Conservation (phyloP, 1,139 yeast species). For the Candida pseudocylindracea region DNA sequence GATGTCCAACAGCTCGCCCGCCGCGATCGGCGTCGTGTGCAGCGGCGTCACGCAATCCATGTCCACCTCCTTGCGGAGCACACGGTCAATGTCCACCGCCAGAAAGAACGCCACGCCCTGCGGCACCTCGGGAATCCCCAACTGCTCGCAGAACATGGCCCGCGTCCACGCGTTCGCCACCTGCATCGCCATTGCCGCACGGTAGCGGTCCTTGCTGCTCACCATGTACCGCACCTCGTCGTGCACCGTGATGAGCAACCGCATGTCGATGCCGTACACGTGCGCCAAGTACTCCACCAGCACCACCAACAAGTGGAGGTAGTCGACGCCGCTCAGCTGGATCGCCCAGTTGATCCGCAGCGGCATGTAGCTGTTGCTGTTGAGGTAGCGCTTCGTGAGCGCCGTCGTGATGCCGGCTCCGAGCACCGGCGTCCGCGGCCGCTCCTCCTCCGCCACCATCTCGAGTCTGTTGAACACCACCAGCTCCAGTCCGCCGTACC, state of each 20-base stretch:
- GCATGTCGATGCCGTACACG: conserved; percentile 46
- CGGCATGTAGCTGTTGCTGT: conserved; percentile 49
- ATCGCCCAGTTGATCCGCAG: conserved; percentile 95
- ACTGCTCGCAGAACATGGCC: conserved; percentile 82
- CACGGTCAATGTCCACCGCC: conserved; percentile 76
- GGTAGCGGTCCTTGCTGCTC: conserved; percentile 47
- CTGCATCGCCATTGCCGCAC: conserved; percentile 67
- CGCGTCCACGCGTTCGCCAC: conserved; percentile 90
- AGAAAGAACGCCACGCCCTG: conserved; percentile 93
- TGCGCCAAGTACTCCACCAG: conserved; percentile 72
- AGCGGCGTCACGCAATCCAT: conserved; percentile 86
- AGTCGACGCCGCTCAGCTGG: conserved; percentile 96
- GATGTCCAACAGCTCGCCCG: conserved; percentile 63
- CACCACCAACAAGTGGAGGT: conserved; percentile 61
- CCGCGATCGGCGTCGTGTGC: conserved; percentile 44
- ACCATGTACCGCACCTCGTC: conserved; percentile 81
- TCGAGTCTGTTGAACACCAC: conserved; percentile 79
- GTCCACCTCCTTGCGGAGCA: conserved; percentile 74
- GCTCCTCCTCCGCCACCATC: conserved; percentile 62
- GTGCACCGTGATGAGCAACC: conserved; percentile 77
- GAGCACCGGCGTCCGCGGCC: conserved; percentile 75
- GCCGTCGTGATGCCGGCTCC: conserved; percentile 93
- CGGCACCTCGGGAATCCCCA: conserved; percentile 79
- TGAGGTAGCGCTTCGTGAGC: conserved; percentile 40
- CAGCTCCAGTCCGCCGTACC: conserved; percentile 92